Conservation (phyloP, 2,329 filamentous ascomycete genomes). For the Penicillium capsulatum region DNA sequence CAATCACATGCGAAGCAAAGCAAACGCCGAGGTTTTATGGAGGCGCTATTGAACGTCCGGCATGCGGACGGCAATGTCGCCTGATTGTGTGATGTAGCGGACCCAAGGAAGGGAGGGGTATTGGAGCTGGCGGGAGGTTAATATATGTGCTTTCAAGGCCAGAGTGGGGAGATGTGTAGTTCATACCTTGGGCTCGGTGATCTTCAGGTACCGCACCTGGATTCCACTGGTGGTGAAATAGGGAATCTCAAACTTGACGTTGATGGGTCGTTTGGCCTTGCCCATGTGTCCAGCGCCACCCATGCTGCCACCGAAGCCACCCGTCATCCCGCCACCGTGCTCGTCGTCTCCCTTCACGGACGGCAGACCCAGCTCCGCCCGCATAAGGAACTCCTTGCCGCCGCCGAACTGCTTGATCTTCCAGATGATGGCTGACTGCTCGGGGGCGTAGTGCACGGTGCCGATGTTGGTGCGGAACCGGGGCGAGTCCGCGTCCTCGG, state of each 20-base stretch:
- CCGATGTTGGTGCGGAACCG: conserved; percentile 97
- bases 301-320: conserved; percentile 95
- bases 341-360: conserved; percentile 95
- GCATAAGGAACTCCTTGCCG: conserved; percentile 98
- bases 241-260: conserved; percentile 99
- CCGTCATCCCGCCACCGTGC: conserved; percentile 94
- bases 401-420: conserved; percentile 99
- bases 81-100: conserved; percentile 95
- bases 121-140: conserved; percentile 70
- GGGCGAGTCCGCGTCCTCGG: conserved; percentile 92
- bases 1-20: conserved; percentile 5
- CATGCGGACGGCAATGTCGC: conserved; percentile 89
- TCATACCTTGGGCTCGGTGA: conserved; percentile 95
- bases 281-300: conserved; percentile 72
- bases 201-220: conserved; percentile 97
- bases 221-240: conserved; percentile 99
- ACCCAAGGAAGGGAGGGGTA: conserved; percentile 98
- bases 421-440: conserved; percentile 97
- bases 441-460: conserved; percentile 93
- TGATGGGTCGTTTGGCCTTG: conserved; percentile 94
- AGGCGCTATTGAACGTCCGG: conserved; percentile 72
- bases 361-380: conserved; percentile 88
- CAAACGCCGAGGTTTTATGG: conserved; percentile 1
- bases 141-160: background rate
- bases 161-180: background rate